These are phyloP conservation scores for Daldinia childiae DNA, from an alignment of 495 filamentous ascomycete species.

Conservation along the genomic window DNA sequence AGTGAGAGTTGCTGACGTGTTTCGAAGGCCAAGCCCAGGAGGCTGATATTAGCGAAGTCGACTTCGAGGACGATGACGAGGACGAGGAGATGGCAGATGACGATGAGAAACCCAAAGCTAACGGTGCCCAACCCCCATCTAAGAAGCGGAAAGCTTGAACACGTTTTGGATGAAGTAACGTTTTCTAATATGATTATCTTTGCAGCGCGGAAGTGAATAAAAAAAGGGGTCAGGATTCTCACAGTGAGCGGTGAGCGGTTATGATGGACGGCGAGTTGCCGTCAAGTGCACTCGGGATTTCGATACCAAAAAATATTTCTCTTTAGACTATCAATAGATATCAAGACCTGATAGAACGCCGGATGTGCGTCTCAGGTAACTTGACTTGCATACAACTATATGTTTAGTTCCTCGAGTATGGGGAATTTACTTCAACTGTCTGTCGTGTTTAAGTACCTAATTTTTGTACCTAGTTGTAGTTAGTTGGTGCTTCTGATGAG, in stretches of 20 bases:
- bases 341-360: not conserved
- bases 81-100: constrained; percentile 46
- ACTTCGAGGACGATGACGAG: constrained; percentile 65
- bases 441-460: not conserved
- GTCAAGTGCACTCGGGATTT: constrained; percentile 11
- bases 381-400: not conserved
- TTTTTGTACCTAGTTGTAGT: too few species aligned
- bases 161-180: constrained; percentile 17
- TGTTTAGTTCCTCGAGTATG: not conserved
- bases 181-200: constrained; percentile 16
- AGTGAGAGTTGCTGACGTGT: constrained; percentile 17
- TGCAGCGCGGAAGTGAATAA: constrained; percentile 15
- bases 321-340: constrained; percentile 13
- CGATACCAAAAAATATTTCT: constrained; percentile 21
- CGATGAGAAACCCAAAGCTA: constrained; percentile 55
- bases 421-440: not conserved
- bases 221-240: not conserved
- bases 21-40: constrained; percentile 69
- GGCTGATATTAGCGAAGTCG: constrained; percentile 64
- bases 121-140: constrained; percentile 51
- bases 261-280: constrained; percentile 7
- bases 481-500: too few species aligned
- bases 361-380: not conserved
- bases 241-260: not conserved
- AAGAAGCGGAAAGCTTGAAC: constrained; percentile 42